Conservation (phyloP, 1,284 basidiomycete genomes). For the Cronartium ribicola region DNA sequence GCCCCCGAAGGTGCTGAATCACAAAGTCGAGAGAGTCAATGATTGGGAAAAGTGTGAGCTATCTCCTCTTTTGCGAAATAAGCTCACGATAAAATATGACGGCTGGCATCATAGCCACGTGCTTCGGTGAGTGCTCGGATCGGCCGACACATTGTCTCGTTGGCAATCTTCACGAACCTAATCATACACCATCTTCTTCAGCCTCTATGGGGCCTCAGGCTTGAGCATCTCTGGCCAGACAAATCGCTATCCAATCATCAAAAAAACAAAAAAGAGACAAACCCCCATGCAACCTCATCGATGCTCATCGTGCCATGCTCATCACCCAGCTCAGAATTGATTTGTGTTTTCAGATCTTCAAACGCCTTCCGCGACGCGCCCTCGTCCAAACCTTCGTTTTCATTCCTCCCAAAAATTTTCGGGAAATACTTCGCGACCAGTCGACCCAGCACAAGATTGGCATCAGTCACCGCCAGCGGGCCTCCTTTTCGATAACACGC, state of each 20-base stretch:
- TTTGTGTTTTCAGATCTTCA: conserved; percentile 62
- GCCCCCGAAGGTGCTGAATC: conserved; percentile 73
- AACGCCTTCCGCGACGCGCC: conserved; percentile 65
- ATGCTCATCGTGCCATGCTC: conserved; percentile 58
- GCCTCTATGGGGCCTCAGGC: conserved; percentile 57
- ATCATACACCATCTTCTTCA: background rate
- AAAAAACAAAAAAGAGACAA: conserved; percentile 46
- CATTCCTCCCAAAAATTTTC: conserved; percentile 76
- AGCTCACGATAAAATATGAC: conserved; percentile 65
- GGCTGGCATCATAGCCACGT: conserved; percentile 73
- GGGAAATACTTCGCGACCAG: conserved; percentile 66
- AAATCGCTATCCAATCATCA: background rate
- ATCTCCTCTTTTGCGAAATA: too few relatives aligned
- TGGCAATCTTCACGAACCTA: conserved; percentile 34
- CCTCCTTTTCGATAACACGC: conserved; percentile 75
- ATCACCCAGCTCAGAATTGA: conserved; percentile 61
- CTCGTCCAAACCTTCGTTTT: conserved; percentile 73
- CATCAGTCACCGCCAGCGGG: conserved; percentile 77
- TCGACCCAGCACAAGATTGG: conserved; percentile 75
- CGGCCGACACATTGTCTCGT: conserved; percentile 72
- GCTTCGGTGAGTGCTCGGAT: conserved; percentile 89
- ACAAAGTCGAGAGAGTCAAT: too few relatives aligned
- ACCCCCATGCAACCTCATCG: conserved; percentile 87
- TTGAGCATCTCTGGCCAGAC: conserved; percentile 54
- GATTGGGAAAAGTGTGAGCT: too few relatives aligned